Evolutionary conservation across 768 basidiomycete species (phyloP).

Genomic region (Tephrocybe sp.): DNA sequence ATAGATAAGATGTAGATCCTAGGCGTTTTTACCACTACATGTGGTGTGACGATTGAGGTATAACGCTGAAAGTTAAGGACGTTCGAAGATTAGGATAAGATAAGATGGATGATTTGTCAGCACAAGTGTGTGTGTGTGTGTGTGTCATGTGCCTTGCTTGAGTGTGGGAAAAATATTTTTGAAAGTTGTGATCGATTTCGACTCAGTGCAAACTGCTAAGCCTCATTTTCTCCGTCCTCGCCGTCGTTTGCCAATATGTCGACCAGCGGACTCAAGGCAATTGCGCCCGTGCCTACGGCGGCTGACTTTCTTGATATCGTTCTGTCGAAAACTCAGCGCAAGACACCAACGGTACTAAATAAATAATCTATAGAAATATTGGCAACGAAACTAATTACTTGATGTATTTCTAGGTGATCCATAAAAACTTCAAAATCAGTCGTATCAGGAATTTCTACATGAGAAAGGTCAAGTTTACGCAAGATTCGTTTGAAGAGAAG

Average conservation of each 20-base stretch:
- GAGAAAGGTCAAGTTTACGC: slow-evolving; percentile 99
- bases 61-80: no score
- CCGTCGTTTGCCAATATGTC: slow-evolving; percentile 45
- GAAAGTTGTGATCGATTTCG: slow-evolving; percentile 15
- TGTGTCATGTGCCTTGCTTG: background rate
- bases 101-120: slow-evolving; percentile 1
- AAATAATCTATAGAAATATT: slow-evolving; percentile 15
- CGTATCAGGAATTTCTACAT: slow-evolving; percentile 98
- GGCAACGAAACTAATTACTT: background rate
- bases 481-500: slow-evolving; percentile 96
- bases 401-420: slow-evolving; percentile 85
- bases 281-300: slow-evolving; percentile 98
- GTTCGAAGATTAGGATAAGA: no score
- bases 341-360: slow-evolving; percentile 94
- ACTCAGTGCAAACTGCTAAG: slow-evolving; percentile 1
- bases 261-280: slow-evolving; percentile 91
- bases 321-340: slow-evolving; percentile 90
- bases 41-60: no score
- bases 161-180: slow-evolving; percentile 18
- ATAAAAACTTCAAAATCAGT: slow-evolving; percentile 99
- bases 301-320: slow-evolving; percentile 94
- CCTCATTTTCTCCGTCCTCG: background rate
- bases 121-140: no score
- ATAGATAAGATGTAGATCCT: no score
- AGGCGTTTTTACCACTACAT: no score